phyloP scores from a whole-genome alignment of 768 basidiomycete species.

The Russula brevipes region DNA sequence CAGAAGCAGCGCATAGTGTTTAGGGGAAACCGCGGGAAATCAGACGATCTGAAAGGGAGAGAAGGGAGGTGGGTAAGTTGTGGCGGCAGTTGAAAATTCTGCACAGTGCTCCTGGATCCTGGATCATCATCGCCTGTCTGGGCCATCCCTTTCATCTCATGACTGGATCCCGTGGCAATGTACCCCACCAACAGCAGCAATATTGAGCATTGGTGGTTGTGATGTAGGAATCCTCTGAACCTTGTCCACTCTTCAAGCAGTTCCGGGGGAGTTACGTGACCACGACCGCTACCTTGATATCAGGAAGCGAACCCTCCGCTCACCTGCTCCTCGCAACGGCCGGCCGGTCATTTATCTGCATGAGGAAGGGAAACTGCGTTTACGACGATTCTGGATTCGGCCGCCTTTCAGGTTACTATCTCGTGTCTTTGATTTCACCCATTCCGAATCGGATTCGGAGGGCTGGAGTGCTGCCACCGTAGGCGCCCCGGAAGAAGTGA shows the following conservation, averaged over 20 bases:
- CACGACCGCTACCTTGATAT: background rate
- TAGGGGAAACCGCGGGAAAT: background rate
- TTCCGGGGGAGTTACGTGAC: constrained; percentile 2
- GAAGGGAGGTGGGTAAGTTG: background rate
- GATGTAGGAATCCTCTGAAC: background rate
- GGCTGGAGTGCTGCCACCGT: background rate
- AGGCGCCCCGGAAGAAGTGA: background rate
- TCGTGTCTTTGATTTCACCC: background rate
- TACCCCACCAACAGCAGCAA: background rate
- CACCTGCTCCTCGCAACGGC: background rate
- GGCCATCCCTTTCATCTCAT: constrained; percentile 1
- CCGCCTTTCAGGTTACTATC: constrained; percentile 9
- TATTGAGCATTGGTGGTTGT: background rate
- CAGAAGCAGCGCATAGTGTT: background rate
- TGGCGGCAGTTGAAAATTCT: background rate
- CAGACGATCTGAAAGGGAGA: background rate
- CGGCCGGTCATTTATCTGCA: background rate
- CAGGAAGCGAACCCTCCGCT: background rate
- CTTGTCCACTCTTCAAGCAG: background rate
- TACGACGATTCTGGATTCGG: constrained; percentile 10
- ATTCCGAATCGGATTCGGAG: background rate
- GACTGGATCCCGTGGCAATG: constrained; percentile 11
- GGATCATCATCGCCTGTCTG: background rate
- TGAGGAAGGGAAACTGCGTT: background rate
- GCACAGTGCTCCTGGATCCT: background rate